Percentiles rank a stretch among this genome's conserved stretches.
phyloP scores from a whole-genome alignment of 306 rosid species.

The Clitoria ternatea region DNA sequence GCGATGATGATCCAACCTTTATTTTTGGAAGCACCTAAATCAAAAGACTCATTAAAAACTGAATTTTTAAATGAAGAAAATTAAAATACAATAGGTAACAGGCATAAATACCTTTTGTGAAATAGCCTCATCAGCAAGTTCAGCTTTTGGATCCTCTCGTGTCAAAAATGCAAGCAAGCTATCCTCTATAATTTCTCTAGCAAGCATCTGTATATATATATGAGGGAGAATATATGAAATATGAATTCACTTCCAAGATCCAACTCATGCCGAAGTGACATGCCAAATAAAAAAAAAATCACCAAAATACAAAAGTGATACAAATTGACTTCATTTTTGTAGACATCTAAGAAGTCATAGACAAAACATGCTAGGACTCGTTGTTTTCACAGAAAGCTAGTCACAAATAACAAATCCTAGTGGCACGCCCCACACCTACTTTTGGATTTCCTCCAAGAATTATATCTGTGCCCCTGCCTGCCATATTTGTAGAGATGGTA shows the following conservation, averaged over 20 bases:
- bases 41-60: conserved; percentile 33
- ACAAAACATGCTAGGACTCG: not conserved
- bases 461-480: conserved; percentile 99
- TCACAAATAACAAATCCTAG: conserved; percentile 21
- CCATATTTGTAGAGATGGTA: conserved; percentile 97
- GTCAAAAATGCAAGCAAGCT: conserved; percentile 69
- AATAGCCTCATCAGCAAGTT: conserved; percentile 52
- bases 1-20: conserved; percentile 80
- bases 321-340: conserved; percentile 8
- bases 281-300: conserved; percentile 9
- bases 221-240: conserved; percentile 9
- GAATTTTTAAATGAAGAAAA: not conserved
- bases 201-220: conserved; percentile 68
- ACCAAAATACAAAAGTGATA: conserved; percentile 10
- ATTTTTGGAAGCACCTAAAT: conserved; percentile 76
- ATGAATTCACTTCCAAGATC: conserved; percentile 14
- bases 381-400: conserved; percentile 5
- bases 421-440: conserved; percentile 50
- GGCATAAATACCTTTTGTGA: conserved; percentile 55
- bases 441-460: conserved; percentile 98
- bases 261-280: conserved; percentile 25
- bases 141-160: conserved; percentile 58
- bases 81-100: not conserved
- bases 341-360: not conserved
- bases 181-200: conserved; percentile 87